Evolutionary conservation across 345 rosid genomes (phyloP), one percentile per base, ranked within the genome.

Genomic region (Stellera chamaejasme): DNA sequence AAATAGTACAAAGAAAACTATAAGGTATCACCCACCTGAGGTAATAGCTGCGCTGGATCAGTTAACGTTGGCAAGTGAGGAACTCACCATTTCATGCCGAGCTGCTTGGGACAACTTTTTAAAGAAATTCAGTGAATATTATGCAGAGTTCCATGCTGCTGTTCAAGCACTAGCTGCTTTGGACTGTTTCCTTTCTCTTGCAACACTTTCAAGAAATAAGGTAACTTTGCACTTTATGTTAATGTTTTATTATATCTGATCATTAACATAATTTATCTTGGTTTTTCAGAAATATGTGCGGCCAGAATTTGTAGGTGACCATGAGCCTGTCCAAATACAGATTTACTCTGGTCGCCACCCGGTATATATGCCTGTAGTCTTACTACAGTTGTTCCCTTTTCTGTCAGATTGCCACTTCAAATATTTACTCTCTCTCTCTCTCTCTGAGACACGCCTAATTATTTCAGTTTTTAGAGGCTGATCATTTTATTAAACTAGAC

Each of bases 21-120:
- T 82, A n/a, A 86, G 98, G 55, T 92, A 92, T 77, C 98, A 92
- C 63, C 89, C 98, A 14, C 86, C 93, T 13, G 97, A 92, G 68
- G 84, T 92, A 46, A 59, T 82, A 69, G 61, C 79, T 62, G 84
- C 84, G 45, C 71, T 88, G 61, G 96, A 86, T 61, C 84, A 79
- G 70, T 71, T 86, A 66, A 74, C 87, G 28, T 69, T 92, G 64
- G 96, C 83, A 44, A 84, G 77, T 50, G 98, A 92, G 70, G 87
- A 86, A 70, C 85, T 86, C 14, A 58, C 69, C 49, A 62, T 88
- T 61, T 79, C 73, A 27, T 79, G 82, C 72, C 83, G 81, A 69
- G 82, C 81, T 69, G 82, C 94, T 10, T 92, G 98, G 98, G 84
- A 77, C 69, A 76, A 66, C 61, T 86, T 86, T 66, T 81, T 92